Conservation (phyloP, 1,284 basidiomycete genomes). For the Tremellales sp. region DNA sequence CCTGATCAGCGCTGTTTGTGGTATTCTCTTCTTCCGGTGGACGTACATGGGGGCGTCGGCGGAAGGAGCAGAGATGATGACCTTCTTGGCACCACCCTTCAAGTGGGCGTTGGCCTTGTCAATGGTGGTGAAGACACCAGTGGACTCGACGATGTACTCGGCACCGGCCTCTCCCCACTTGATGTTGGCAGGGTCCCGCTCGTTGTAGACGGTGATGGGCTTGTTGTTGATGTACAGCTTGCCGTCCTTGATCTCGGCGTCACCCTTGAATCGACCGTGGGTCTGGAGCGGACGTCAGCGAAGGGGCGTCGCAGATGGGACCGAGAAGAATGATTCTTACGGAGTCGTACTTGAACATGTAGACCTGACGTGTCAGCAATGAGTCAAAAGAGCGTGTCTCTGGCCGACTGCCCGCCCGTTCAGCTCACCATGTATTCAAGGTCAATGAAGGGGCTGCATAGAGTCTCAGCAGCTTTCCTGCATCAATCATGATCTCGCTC, state of each 20-base stretch:
- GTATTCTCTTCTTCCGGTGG: no score
- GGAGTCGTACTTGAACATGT: conserved; percentile 99
- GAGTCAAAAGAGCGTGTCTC: not conserved
- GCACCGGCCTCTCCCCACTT: conserved; percentile 77
- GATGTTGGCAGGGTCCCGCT: conserved; percentile 86
- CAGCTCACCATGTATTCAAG: conserved; percentile 80
- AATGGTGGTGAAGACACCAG: conserved; percentile 97
- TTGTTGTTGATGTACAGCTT: conserved; percentile 87
- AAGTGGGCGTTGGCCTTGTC: conserved; percentile 86
- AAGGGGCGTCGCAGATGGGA: not conserved
- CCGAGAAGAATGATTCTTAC: conserved; percentile 26
- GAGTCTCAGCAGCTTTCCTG: not conserved
- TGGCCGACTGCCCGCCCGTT: not conserved
- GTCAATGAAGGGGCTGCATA: conserved; percentile 84
- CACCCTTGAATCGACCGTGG: conserved; percentile 91
- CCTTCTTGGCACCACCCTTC: conserved; percentile 99
- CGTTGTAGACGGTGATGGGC: conserved; percentile 72
- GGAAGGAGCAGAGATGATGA: conserved; percentile 98
- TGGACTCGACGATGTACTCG: conserved; percentile 95
- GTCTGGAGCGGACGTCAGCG: conserved; percentile 52
- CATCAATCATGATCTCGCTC: not conserved
- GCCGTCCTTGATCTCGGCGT: conserved; percentile 76
- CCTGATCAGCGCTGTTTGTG: no score
- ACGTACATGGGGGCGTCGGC: conserved; percentile 89
- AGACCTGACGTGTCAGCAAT: conserved; percentile 51